Base-by-base conservation (phyloP, 31 red algal species). In the Endocladia muricata region DNA sequence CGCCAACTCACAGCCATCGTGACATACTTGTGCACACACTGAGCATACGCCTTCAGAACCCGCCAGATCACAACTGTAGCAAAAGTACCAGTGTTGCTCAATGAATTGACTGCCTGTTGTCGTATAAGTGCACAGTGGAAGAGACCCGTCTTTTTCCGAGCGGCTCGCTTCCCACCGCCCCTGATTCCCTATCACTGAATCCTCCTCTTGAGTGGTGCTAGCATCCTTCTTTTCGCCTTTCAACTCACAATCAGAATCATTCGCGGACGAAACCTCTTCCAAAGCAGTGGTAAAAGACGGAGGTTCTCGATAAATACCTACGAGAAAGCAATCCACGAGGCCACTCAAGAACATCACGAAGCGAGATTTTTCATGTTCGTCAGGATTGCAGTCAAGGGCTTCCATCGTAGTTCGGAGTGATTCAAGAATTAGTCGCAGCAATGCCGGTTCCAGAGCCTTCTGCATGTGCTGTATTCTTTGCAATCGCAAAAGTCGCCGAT, bases 11-110 rank as follows among this genome's bases (percentile, higher is more conserved):
- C 85, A 89, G 15, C 82, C 89, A 25, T 71, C 52, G 63, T 97
- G 94, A 74, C 94, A 97, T 55, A 93, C 77, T 44, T 81, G 83
- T 21, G 90, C 90, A 83, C 94, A 97, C 2, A 83, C 76, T 22
- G 80, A 87, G 81, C 94, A 97, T 13, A 97, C 86, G 2, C 94
- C 94, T 74, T 93, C 94, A 15, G 85, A 88, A 3, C 89, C 89
- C 1, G 61, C 62, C 0, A 93, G 73, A 2, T 73, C 84, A 39
- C 94, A 97, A 31, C 73, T 78, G 56, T 90, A 90, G 72, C 94
- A 97, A 78, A 83, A 93, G 71, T 93, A 97, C 94, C 94, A 97
- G 74, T 93, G 94, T 41, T 97, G 94, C 39, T 84, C 89, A 25
- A 89, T 84, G 84, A 93, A 97, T 57, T 89, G 73, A 33, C 78